Evolutionary conservation across 345 rosid genomes (phyloP).

Genomic region (Arabidopsis arenosa): DNA sequence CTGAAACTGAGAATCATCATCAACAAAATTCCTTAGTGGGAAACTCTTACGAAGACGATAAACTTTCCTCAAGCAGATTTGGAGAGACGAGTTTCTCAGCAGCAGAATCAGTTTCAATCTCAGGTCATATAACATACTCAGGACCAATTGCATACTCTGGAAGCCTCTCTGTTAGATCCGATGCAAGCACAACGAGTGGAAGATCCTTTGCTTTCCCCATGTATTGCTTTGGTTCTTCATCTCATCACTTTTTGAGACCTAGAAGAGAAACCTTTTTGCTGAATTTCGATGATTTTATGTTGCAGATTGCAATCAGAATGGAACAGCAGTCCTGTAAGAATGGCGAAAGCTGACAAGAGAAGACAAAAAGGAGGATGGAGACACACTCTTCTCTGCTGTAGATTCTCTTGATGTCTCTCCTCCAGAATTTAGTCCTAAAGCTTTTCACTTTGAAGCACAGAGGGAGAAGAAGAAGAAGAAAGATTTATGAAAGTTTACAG

Average conservation of each 20-base stretch:
- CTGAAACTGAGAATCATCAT: constrained; percentile 30
- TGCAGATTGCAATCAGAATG: constrained; percentile 89
- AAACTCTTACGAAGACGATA: constrained; percentile 33
- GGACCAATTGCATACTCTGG: constrained; percentile 73
- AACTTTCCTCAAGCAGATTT: constrained; percentile 36
- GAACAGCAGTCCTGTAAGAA: constrained; percentile 91
- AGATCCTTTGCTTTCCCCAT: constrained; percentile 93
- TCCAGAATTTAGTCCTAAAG: constrained; percentile 21
- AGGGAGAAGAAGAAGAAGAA: constrained; percentile 20
- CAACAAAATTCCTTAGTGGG: constrained; percentile 19
- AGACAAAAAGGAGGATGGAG: constrained; percentile 71
- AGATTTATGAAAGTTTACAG: constrained; percentile 28
- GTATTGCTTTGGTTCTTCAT: constrained; percentile 46
- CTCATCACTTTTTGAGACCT: not conserved
- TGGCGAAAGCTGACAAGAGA: constrained; percentile 74
- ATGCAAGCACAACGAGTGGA: constrained; percentile 91
- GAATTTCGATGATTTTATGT: not conserved
- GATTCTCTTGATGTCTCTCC: constrained; percentile 62
- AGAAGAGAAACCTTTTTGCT: not conserved
- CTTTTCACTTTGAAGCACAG: constrained; percentile 46
- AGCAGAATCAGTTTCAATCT: constrained; percentile 57
- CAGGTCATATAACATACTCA: constrained; percentile 68
- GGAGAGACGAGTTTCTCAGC: constrained; percentile 86
- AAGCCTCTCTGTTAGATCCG: constrained; percentile 79
- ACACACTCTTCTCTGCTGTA: constrained; percentile 77